Conservation (phyloP, 1,284 basidiomycete genomes). For the Fomitiporia mediterranea region DNA sequence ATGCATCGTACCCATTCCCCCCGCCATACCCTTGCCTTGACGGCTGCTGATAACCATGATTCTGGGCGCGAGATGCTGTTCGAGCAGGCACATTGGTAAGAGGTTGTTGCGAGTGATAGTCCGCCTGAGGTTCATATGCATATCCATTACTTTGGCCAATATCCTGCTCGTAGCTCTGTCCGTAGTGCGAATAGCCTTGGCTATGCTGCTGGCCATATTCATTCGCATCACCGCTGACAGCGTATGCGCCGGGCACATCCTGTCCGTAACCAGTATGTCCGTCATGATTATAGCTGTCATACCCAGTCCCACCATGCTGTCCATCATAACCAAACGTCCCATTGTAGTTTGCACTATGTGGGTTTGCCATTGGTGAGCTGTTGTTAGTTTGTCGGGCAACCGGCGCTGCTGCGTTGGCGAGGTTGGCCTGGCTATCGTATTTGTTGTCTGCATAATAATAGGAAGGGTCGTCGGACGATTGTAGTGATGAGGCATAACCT, state of each 20-base stretch:
- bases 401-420: conserved; percentile 19
- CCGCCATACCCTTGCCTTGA: conserved; percentile 6
- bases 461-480: conserved; percentile 13
- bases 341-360: conserved; percentile 8
- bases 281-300: conserved; percentile 3
- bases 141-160: conserved; percentile 10
- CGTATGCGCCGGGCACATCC: conserved; percentile 12
- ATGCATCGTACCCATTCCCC: conserved; percentile 12
- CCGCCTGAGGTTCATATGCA: conserved; percentile 15
- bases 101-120: conserved; percentile 8
- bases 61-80: conserved; percentile 14
- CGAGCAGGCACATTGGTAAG: conserved; percentile 8
- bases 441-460: conserved; percentile 13
- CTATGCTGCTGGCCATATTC: conserved; percentile 15
- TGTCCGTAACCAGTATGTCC: conserved; percentile 13
- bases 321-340: conserved; percentile 8
- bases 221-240: conserved; percentile 11
- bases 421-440: conserved; percentile 14
- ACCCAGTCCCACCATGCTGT: conserved; percentile 8
- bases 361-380: conserved; percentile 11
- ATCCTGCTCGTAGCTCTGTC: conserved; percentile 11
- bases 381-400: conserved; percentile 11
- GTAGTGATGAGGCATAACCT: conserved; percentile 11
- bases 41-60: conserved; percentile 14
- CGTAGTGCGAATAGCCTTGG: conserved; percentile 11